Base-by-base conservation (phyloP, 2,329 filamentous ascomycete species). In the Phialocephala subalpina region DNA sequence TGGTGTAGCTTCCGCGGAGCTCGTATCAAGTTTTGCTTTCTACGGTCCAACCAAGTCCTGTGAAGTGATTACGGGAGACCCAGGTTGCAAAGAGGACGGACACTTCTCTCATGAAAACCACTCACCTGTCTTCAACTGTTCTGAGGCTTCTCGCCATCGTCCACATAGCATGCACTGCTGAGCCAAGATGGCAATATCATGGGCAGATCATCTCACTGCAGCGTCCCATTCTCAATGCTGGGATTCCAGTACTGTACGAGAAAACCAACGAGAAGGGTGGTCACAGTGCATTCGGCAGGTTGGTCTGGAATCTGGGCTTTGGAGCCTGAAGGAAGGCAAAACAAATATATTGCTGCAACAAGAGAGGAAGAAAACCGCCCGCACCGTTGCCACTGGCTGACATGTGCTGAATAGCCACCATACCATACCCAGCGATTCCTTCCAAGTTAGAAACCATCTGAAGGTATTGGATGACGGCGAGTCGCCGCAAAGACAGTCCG, bases 341-440 rank as follows among this genome's bases (percentile, higher is more conserved):
- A 33, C 29, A 49, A 49, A 49, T 2, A 49, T 49, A 49, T 25
- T 18, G 14, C 49, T 25, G 9, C 20, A 14, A 16, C 27, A 14
- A 53, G 49, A 53, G 12, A 33, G 12, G 27, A 53, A 33, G 16
- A 8, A 6, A 29, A 53, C 49, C 49, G 3, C 27, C 22, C 29
- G 49, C 22, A 29, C n/a, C 5, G 2, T 22, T 33, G 25, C 49
- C n/a, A 53, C 49, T 29, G 22, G 49, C 49, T 53, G 49, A n/a
- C 49, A 53, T 53, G 27, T 53, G 49, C 49, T 3, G n/a, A 25
- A 49, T 49, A 49, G 45, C n/a, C 45, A 49, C 18, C n/a, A 49
- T 33, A 18, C 9, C 49, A 18, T 18, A 18, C 22, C 27, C 49
- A 53, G 49, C 49, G 12, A 33, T 33, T 53, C 22, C 25, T n/a